phyloP scores from a whole-genome alignment of 352 stramenopile species.

The Pythium apleroticum region DNA sequence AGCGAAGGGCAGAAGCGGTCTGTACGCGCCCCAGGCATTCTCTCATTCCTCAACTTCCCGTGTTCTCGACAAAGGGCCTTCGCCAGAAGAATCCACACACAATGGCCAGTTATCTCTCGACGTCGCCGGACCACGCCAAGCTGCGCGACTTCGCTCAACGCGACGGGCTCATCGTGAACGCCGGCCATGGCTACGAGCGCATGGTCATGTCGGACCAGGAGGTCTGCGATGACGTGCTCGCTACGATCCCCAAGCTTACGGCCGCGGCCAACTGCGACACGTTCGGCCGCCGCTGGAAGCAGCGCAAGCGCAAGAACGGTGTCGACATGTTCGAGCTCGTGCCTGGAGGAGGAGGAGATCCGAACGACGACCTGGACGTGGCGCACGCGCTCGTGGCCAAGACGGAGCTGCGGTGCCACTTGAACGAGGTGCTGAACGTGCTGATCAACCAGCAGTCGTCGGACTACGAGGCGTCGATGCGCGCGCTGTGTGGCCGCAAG shows the following conservation, averaged over 20 bases:
- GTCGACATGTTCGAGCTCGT: slow-evolving; percentile 47
- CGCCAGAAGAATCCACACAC: background rate
- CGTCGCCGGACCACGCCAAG: background rate
- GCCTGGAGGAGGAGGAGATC: slow-evolving; percentile 19
- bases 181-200: slow-evolving; percentile 15
- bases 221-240: slow-evolving; percentile 52
- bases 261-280: slow-evolving; percentile 33
- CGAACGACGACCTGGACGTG: slow-evolving; percentile 45
- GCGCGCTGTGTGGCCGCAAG: slow-evolving; percentile 43
- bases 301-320: slow-evolving; percentile 26
- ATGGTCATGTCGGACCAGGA: slow-evolving; percentile 41
- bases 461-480: slow-evolving; percentile 46
- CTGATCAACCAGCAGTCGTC: slow-evolving; percentile 43
- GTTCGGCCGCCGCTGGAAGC: slow-evolving; percentile 35
- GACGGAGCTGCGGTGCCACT: slow-evolving; percentile 48
- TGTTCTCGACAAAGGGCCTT: background rate
- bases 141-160: background rate
- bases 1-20: too few species aligned
- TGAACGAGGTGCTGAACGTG: slow-evolving; percentile 66
- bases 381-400: slow-evolving; percentile 49
- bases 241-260: slow-evolving; percentile 53
- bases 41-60: background rate
- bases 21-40: too few species aligned
- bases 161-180: slow-evolving; percentile 13
- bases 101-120: background rate